Percentiles rank a stretch among this genome's conserved stretches.
phyloP scores from a whole-genome alignment of 2,329 filamentous ascomycete species.

The Diaporthe sp. region DNA sequence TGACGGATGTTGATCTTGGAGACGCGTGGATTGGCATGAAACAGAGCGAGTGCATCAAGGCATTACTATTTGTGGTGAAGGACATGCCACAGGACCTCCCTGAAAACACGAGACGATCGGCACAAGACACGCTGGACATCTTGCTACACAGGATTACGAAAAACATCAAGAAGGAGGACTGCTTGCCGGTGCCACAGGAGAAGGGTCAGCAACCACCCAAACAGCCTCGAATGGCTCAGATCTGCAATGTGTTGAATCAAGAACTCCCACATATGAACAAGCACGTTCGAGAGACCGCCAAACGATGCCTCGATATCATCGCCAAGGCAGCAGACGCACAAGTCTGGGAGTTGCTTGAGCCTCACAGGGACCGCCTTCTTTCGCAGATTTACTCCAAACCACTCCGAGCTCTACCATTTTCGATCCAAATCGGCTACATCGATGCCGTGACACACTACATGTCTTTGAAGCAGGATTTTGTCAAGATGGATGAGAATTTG shows the following conservation, averaged over 20 bases:
- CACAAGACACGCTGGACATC: constrained; percentile 85
- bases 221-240: constrained; percentile 74
- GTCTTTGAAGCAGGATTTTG: constrained; percentile 87
- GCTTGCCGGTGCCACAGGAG: constrained; percentile 56
- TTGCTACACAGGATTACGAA: constrained; percentile 85
- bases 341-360: constrained; percentile 88
- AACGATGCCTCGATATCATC: constrained; percentile 83
- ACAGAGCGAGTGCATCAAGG: constrained; percentile 88
- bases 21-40: constrained; percentile 85
- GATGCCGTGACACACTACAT: constrained; percentile 97
- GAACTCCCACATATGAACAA: constrained; percentile 97
- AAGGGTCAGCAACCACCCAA: constrained; percentile 61
- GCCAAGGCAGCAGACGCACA: constrained; percentile 82
- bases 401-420: constrained; percentile 89
- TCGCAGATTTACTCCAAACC: constrained; percentile 96
- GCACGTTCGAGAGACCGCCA: constrained; percentile 90
- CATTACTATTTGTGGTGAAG: constrained; percentile 97
- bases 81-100: constrained; percentile 96
- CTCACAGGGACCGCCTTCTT: constrained; percentile 91
- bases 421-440: constrained; percentile 97
- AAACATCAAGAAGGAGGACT: constrained; percentile 83
- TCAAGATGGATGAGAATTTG: constrained; percentile 91
- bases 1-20: constrained; percentile 86
- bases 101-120: constrained; percentile 85
- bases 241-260: constrained; percentile 87